Evolutionary conservation across 305 asterid species (phyloP).

Genomic region (Fraxinus baroniana): DNA sequence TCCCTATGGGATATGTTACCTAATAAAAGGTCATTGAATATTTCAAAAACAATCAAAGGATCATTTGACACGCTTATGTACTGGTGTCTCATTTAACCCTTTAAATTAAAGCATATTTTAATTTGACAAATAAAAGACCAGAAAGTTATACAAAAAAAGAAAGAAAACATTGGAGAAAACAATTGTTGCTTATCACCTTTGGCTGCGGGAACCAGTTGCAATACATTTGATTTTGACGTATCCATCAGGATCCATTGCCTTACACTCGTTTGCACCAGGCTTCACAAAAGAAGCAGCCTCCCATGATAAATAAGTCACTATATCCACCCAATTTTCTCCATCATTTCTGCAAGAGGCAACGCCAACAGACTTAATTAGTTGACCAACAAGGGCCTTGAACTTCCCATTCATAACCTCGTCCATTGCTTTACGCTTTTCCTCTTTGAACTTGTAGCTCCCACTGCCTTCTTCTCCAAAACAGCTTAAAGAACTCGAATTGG

Average conservation of each 20-base stretch:
- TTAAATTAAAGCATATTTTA: slow-evolving; percentile 12
- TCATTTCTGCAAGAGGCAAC: slow-evolving; percentile 37
- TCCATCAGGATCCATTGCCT: slow-evolving; percentile 95
- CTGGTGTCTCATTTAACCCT: slow-evolving; percentile 4
- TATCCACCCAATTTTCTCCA: slow-evolving; percentile 72
- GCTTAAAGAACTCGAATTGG: slow-evolving; percentile 58
- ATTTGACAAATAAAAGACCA: slow-evolving; percentile 9
- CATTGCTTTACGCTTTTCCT: slow-evolving; percentile 67
- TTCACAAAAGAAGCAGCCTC: slow-evolving; percentile 89
- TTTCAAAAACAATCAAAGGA: background rate
- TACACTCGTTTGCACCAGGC: slow-evolving; percentile 84
- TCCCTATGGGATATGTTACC: background rate
- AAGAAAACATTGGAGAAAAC: background rate
- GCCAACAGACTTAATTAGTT: slow-evolving; percentile 69
- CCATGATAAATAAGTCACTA: slow-evolving; percentile 83
- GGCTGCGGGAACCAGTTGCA: slow-evolving; percentile 64
- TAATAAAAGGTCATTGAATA: background rate
- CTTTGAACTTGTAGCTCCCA: slow-evolving; percentile 56
- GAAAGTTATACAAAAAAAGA: background rate
- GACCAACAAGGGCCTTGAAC: slow-evolving; percentile 71
- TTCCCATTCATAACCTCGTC: slow-evolving; percentile 70
- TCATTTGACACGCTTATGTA: background rate
- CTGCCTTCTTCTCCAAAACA: slow-evolving; percentile 68
- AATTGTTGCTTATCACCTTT: slow-evolving; percentile 51
- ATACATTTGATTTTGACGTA: slow-evolving; percentile 87